phyloP scores from a whole-genome alignment of 192 early-diverging fungal genomes.

The Pilaira anomala region DNA sequence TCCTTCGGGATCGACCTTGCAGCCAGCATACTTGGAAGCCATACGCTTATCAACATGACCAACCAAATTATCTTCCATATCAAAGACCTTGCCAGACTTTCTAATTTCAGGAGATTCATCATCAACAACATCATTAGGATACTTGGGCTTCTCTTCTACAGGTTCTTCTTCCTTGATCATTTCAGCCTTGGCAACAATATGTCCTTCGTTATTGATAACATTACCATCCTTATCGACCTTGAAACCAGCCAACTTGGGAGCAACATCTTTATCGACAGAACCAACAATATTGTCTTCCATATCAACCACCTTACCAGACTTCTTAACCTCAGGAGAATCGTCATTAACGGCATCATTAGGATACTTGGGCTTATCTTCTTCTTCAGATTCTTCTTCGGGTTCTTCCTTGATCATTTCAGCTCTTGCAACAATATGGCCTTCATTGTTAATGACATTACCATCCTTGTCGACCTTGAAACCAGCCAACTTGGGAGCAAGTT shows the following conservation, averaged over 20 bases:
- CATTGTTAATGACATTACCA: conserved; percentile 11
- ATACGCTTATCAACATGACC: not conserved
- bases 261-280: not conserved
- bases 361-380: conserved; percentile 2
- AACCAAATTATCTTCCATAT: not conserved
- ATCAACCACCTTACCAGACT: conserved; percentile 17
- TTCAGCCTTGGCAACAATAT: conserved; percentile 8
- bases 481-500: not conserved
- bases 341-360: not conserved
- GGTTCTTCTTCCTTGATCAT: not conserved
- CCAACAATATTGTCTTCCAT: conserved; percentile 16
- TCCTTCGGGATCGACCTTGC: conserved; percentile 6
- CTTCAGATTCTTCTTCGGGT: not conserved
- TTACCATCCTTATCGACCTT: conserved; percentile 20
- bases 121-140: not conserved
- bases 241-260: not conserved
- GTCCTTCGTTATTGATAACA: conserved; percentile 13
- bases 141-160: not conserved
- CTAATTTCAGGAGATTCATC: not conserved
- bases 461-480: conserved; percentile 19
- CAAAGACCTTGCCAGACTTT: conserved; percentile 2
- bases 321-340: conserved; percentile 8
- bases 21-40: not conserved
- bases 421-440: not conserved
- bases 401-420: conserved; percentile 1